Evolutionary conservation across 495 filamentous ascomycete species (phyloP).

Genomic region (Penicillium pulvis): DNA sequence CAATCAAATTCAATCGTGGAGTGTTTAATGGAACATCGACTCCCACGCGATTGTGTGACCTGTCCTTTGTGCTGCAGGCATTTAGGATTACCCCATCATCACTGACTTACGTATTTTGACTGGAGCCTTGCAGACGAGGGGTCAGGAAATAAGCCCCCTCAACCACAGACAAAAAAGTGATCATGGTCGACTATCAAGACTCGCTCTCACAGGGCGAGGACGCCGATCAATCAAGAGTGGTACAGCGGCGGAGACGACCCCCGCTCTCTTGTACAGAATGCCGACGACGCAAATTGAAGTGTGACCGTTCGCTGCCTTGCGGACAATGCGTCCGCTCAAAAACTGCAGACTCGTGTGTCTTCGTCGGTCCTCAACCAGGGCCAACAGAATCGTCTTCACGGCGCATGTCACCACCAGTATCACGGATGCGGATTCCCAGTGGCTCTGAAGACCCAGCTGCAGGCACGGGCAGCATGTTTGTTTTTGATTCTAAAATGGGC

Average conservation of each 20-base stretch:
- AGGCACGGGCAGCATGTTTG: slow-evolving; percentile 34
- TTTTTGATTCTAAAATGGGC: slow-evolving; percentile 41
- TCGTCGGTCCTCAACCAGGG: slow-evolving; percentile 29
- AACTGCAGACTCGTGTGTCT: slow-evolving; percentile 38
- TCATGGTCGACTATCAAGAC: slow-evolving; percentile 16
- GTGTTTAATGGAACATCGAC: neutral
- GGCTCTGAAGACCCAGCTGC: slow-evolving; percentile 20
- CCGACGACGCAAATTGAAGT: slow-evolving; percentile 69
- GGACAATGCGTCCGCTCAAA: slow-evolving; percentile 61
- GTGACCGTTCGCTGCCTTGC: slow-evolving; percentile 66
- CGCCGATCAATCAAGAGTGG: slow-evolving; percentile 18
- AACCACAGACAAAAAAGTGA: neutral
- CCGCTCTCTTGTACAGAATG: slow-evolving; percentile 53
- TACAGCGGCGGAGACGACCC: slow-evolving; percentile 40
- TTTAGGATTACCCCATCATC: neutral
- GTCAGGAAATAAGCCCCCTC: neutral
- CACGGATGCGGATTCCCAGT: slow-evolving; percentile 20
- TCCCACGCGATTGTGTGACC: neutral
- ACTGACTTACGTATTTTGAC: neutral
- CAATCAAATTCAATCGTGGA: neutral
- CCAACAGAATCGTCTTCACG: slow-evolving; percentile 9
- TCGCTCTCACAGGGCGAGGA: slow-evolving; percentile 7
- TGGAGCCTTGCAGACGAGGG: neutral
- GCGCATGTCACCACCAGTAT: slow-evolving; percentile 19
- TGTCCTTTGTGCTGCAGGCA: neutral